Conservation (phyloP, 805 yeast genomes). For the Saturnispora gosingensis region DNA sequence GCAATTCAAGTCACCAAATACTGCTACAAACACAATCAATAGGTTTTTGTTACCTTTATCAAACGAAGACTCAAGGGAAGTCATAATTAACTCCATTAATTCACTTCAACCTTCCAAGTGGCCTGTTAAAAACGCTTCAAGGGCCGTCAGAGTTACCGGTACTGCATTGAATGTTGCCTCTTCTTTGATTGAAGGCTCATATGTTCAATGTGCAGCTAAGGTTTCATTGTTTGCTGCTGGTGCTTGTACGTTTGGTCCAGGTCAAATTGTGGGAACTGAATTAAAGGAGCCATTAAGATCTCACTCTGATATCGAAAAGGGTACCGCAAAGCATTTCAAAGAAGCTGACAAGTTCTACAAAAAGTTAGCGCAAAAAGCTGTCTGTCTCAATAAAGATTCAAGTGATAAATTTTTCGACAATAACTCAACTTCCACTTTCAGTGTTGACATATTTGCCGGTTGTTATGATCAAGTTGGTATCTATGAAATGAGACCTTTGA, state of each 20-base stretch:
- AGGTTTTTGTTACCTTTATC: conserved; percentile 29
- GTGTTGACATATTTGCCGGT: conserved; percentile 87
- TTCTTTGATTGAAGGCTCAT: conserved; percentile 69
- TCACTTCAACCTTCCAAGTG: conserved; percentile 54
- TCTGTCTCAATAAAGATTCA: conserved; percentile 33
- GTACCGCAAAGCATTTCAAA: conserved; percentile 76
- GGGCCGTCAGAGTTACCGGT: conserved; percentile 90
- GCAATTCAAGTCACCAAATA: conserved; percentile 29
- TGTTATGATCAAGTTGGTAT: conserved; percentile 95
- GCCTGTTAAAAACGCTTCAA: conserved; percentile 74
- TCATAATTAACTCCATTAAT: conserved; percentile 70
- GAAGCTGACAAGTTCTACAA: conserved; percentile 81
- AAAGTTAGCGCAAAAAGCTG: conserved; percentile 58
- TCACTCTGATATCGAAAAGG: conserved; percentile 92
- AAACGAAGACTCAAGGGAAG: conserved; percentile 57
- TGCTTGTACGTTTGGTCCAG: conserved; percentile 91
- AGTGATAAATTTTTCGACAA: conserved; percentile 31
- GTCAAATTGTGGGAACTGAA: conserved; percentile 84
- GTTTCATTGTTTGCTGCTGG: conserved; percentile 89
- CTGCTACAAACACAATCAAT: conserved; percentile 27
- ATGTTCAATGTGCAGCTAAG: conserved; percentile 81
- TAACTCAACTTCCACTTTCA: conserved; percentile 50
- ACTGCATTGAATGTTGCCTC: conserved; percentile 84
- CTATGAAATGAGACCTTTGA: conserved; percentile 81
- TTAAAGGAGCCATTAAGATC: conserved; percentile 95